These are phyloP conservation scores for Salicornia ramosissima DNA, from an alignment of 148 eudicot species.

Conservation along the genomic window DNA sequence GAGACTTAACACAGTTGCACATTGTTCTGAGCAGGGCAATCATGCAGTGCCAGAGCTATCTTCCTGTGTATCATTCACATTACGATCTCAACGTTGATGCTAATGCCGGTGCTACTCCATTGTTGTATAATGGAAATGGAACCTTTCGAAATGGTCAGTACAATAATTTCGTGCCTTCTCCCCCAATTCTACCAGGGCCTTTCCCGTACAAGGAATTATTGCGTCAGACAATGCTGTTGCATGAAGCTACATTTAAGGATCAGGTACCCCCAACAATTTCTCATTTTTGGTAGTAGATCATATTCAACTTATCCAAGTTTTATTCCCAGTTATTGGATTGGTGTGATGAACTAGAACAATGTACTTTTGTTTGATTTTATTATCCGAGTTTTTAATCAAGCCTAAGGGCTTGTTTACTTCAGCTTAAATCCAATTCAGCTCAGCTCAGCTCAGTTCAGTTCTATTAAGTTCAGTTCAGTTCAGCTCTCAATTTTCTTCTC, in stretches of 20 bases:
- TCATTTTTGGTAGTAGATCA: too few relatives aligned
- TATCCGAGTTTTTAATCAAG: too few relatives aligned
- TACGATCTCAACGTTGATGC: conserved; percentile 35
- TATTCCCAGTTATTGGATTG: background rate
- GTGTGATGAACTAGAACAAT: background rate
- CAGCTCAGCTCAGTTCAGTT: too few relatives aligned
- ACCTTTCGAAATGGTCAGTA: conserved; percentile 24
- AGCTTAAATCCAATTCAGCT: too few relatives aligned
- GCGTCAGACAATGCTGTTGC: conserved; percentile 53
- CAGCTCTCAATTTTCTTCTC: too few relatives aligned
- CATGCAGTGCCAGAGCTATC: conserved; percentile 46
- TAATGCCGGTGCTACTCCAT: conserved; percentile 29
- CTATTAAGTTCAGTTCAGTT: too few relatives aligned
- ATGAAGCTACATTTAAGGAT: conserved; percentile 48
- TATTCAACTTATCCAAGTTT: background rate
- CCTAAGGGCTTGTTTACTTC: too few relatives aligned
- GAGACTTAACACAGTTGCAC: conserved; percentile 8
- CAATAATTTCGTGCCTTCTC: conserved; percentile 21
- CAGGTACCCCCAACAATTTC: conserved; percentile 32
- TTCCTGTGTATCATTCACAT: conserved; percentile 37
- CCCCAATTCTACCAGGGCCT: conserved; percentile 23
- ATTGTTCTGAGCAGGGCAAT: conserved; percentile 26
- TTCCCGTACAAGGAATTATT: conserved; percentile 39
- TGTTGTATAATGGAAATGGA: conserved; percentile 20
- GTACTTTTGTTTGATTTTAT: too few relatives aligned